Conservation (phyloP, 441 rosid genomes). For the Theobroma grandiflorum region DNA sequence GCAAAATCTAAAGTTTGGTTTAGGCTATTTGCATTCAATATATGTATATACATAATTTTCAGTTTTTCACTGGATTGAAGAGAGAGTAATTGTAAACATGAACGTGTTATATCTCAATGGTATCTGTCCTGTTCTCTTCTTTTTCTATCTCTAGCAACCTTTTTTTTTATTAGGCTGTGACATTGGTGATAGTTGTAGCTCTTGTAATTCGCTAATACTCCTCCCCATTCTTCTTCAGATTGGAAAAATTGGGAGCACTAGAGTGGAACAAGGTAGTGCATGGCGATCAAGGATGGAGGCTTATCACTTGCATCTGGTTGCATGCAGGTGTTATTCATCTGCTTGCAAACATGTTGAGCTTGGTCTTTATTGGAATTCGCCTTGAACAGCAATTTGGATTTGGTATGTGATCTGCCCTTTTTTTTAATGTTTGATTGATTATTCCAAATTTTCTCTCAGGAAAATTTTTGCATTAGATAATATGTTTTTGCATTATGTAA, state of each 20-base stretch:
- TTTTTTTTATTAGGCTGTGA: not conserved
- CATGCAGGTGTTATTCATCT: slow-evolving; percentile 92
- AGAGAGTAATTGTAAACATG: not conserved
- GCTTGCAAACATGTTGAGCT: slow-evolving; percentile 73
- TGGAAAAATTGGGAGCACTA: slow-evolving; percentile 88
- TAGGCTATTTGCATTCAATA: not conserved
- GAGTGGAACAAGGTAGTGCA: slow-evolving; percentile 73
- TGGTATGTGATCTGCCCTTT: slow-evolving; percentile 50
- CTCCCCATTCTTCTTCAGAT: slow-evolving; percentile 47
- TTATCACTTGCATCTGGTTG: slow-evolving; percentile 80
- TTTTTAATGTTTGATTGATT: not conserved
- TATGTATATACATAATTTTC: not conserved
- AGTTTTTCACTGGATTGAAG: not conserved
- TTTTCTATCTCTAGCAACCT: not conserved
- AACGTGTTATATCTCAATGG: not conserved
- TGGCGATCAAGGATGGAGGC: slow-evolving; percentile 85
- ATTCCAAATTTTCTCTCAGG: not conserved
- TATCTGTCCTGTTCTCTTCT: not conserved
- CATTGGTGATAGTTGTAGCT: not conserved
- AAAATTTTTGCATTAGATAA: not conserved
- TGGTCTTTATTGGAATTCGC: slow-evolving; percentile 76
- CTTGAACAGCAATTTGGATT: slow-evolving; percentile 94
- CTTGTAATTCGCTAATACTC: not conserved
- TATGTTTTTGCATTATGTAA: not conserved
- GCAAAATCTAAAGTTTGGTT: not conserved